A percentile compares a stretch with the other conserved stretches of the same genome.
phyloP scores from a whole-genome alignment of 2,329 filamentous ascomycete genomes.

The Exophiala bonariae region DNA sequence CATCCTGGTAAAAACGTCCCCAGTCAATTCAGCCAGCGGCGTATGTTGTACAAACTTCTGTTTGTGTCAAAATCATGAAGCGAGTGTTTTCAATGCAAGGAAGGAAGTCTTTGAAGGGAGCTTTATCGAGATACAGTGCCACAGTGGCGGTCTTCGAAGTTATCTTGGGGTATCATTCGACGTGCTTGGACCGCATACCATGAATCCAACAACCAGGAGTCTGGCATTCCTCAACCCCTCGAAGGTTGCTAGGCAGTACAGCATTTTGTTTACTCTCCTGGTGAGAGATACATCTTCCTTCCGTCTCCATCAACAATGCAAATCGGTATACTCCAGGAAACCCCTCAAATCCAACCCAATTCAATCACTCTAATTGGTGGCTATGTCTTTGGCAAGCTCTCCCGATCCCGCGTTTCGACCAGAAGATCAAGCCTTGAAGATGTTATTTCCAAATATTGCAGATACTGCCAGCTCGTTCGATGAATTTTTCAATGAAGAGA shows the following conservation, averaged over 20 bases:
- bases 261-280: slow-evolving; percentile 20
- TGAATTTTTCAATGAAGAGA: slow-evolving; percentile 61
- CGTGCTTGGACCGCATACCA: slow-evolving; percentile 14
- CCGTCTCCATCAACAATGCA: slow-evolving; percentile 3
- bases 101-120: too few relatives aligned
- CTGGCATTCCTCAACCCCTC: not conserved
- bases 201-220: slow-evolving; percentile 4
- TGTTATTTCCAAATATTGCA: slow-evolving; percentile 47
- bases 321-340: not conserved
- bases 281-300: slow-evolving; percentile 13
- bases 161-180: too few relatives aligned
- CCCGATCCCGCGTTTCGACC: slow-evolving; percentile 41
- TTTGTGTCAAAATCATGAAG: too few relatives aligned
- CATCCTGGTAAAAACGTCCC: too few relatives aligned
- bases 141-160: too few relatives aligned
- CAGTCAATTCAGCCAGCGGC: too few relatives aligned
- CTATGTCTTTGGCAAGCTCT: slow-evolving; percentile 29
- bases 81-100: too few relatives aligned
- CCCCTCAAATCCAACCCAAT: too few relatives aligned
- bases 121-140: too few relatives aligned
- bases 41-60: too few relatives aligned
- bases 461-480: slow-evolving; percentile 65
- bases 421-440: slow-evolving; percentile 53
- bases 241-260: slow-evolving; percentile 8
- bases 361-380: too few relatives aligned